Base-by-base conservation (phyloP, 1,139 yeast species). In the Saccharomycopsis hybrid region DNA sequence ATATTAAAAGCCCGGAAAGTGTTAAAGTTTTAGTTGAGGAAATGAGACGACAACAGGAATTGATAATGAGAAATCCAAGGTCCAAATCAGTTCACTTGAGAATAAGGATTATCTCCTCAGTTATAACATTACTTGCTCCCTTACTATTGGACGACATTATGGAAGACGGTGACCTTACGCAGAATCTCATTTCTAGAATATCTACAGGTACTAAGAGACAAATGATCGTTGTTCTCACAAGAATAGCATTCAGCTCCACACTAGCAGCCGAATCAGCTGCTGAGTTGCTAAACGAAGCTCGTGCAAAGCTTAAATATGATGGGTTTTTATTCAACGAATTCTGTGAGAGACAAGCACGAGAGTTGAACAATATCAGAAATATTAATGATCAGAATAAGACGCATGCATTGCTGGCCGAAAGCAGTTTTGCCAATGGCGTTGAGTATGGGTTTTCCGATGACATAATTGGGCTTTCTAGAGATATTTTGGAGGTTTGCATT, bases 391-490 rank as follows among this genome's bases (percentile, higher is more conserved):
- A 30, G 4, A 43, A 49, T 5, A 58, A 59, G 44, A 47, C 51
- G 40, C 29, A 37, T 31, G 18, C 38, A 9, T 11, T 44, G 4
- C 43, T 32, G 24, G 35, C 31, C 8, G 52, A 49, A 18, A 33
- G 39, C 13, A 18, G n/a, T 4, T 41, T 58, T 47, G 68, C 79
- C 46, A 80, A 80, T 59, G 85, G 85, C 1, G 61, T 80, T 24
- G 88, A 81, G 57, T 74, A 78, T 55, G 75, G 78, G 3, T 83
- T 82, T 62, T 83, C 78, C 54, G 74, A 74, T 48, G 80, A 78
- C 48, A 78, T 82, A 25, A 76, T 84, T 43, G 89, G 82, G 58
- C 65, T 82, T 59, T 81, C 94, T 0, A 72, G 89, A 57, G 88
- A 82, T 57, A 75, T 88, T 27, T 67, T 88, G 51, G 89, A 84